Evolutionary conservation across 2,329 filamentous ascomycete species (phyloP).

Genomic region (Calycina herbarum): DNA sequence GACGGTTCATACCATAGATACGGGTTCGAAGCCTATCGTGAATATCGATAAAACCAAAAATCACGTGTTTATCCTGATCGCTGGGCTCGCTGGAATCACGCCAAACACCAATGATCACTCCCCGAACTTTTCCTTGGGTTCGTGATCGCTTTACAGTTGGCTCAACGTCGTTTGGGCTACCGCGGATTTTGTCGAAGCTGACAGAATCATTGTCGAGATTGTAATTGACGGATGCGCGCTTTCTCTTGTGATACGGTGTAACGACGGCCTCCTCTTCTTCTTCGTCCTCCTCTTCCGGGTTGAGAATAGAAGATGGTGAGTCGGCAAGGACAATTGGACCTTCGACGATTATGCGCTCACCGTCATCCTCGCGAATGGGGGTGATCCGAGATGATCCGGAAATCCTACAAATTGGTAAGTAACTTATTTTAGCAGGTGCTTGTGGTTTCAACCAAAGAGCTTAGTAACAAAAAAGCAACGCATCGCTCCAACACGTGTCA

Average conservation of each 20-base stretch:
- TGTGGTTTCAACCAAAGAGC: constrained; percentile 24
- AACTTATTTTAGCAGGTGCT: constrained; percentile 15
- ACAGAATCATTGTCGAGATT: constrained; percentile 47
- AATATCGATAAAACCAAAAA: constrained; percentile 63
- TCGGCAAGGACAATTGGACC: constrained; percentile 23
- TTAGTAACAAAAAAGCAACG: constrained; percentile 27
- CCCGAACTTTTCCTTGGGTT: constrained; percentile 24
- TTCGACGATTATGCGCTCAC: constrained; percentile 30
- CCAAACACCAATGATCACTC: constrained; percentile 56
- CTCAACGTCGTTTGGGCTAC: constrained; percentile 22
- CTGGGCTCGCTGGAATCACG: constrained; percentile 55
- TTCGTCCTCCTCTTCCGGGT: constrained; percentile 39
- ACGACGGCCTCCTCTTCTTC: constrained; percentile 39
- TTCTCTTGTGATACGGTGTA: constrained; percentile 55
- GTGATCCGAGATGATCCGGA: constrained; percentile 22
- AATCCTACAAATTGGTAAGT: constrained; percentile 19
- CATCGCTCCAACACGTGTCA: constrained; percentile 27
- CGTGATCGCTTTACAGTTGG: constrained; percentile 28
- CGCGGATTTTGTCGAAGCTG: constrained; percentile 36
- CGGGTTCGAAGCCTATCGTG: constrained; percentile 60
- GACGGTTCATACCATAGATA: constrained; percentile 51
- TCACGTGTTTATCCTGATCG: constrained; percentile 53
- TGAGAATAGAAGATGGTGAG: constrained; percentile 24
- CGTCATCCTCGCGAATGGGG: constrained; percentile 25
- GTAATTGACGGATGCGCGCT: constrained; percentile 52